Percentiles rank a stretch among this genome's conserved stretches.
Conservation (phyloP, 2,329 filamentous ascomycete species). For the Aspergillus sergii region DNA sequence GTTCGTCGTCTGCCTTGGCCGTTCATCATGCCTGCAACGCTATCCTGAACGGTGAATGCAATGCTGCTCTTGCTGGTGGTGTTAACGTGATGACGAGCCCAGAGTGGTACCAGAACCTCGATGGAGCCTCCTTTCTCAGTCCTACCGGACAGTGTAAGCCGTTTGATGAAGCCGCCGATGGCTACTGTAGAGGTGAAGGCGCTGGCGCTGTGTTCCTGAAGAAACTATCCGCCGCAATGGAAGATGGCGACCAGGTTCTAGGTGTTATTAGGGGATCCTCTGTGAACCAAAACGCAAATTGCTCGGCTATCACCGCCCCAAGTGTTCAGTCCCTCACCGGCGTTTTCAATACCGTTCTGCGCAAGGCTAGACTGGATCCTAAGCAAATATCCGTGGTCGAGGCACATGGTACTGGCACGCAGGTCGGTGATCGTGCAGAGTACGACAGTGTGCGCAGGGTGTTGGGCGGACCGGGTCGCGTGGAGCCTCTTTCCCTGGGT, state of each 20-base stretch:
- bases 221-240: conserved; percentile 46
- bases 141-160: conserved; percentile 51
- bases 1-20: conserved; percentile 44
- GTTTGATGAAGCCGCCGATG: conserved; percentile 52
- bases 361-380: conserved; percentile 23
- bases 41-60: conserved; percentile 27
- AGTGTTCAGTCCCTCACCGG: conserved; percentile 26
- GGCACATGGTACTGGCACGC: conserved; percentile 33
- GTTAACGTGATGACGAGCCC: conserved; percentile 34
- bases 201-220: conserved; percentile 51
- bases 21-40: conserved; percentile 28
- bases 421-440: conserved; percentile 34
- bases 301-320: conserved; percentile 22
- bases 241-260: conserved; percentile 49
- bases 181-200: conserved; percentile 56
- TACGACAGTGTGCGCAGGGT: conserved; percentile 24
- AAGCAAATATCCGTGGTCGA: conserved; percentile 34
- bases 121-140: conserved; percentile 45
- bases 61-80: conserved; percentile 39
- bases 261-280: conserved; percentile 39
- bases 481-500: conserved; percentile 22
- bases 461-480: conserved; percentile 18
- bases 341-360: conserved; percentile 33
- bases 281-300: conserved; percentile 38
- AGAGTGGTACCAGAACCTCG: conserved; percentile 30